Conservation (phyloP, 1,284 basidiomycete species). For the Cronartium quercuum region DNA sequence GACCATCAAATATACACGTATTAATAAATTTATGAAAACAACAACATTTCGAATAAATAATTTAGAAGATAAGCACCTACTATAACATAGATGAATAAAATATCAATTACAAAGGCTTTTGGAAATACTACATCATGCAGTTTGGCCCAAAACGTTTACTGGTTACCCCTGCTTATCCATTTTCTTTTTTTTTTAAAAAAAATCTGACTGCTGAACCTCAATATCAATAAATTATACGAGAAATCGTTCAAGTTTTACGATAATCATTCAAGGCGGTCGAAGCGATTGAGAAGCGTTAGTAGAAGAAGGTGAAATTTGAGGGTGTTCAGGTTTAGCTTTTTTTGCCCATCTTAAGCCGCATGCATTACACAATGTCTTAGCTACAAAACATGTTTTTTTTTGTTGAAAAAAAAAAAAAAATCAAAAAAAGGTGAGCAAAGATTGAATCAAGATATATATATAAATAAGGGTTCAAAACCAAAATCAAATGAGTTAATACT, state of each 20-base stretch:
- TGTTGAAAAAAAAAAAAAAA: background rate
- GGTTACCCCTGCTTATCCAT: no score
- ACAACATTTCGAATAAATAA: no score
- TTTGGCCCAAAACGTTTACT: no score
- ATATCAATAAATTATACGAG: no score
- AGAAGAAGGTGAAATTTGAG: background rate
- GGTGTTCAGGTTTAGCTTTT: slow-evolving; percentile 43
- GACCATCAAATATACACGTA: no score
- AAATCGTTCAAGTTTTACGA: background rate
- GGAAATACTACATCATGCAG: no score
- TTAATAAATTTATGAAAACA: no score
- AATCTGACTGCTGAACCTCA: no score
- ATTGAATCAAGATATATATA: background rate
- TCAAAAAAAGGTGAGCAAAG: background rate
- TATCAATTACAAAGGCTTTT: no score
- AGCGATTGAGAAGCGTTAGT: background rate
- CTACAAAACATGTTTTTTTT: background rate
- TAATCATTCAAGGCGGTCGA: background rate
- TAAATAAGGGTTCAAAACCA: background rate
- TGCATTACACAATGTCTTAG: slow-evolving; percentile 41
- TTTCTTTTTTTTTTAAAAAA: no score
- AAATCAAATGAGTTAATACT: slow-evolving; percentile 46
- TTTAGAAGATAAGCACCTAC: no score
- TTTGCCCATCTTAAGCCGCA: slow-evolving; percentile 48
- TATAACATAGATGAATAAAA: no score